Evolutionary conservation across 495 filamentous ascomycete species (phyloP).

Genomic region (Immersiella caudata): DNA sequence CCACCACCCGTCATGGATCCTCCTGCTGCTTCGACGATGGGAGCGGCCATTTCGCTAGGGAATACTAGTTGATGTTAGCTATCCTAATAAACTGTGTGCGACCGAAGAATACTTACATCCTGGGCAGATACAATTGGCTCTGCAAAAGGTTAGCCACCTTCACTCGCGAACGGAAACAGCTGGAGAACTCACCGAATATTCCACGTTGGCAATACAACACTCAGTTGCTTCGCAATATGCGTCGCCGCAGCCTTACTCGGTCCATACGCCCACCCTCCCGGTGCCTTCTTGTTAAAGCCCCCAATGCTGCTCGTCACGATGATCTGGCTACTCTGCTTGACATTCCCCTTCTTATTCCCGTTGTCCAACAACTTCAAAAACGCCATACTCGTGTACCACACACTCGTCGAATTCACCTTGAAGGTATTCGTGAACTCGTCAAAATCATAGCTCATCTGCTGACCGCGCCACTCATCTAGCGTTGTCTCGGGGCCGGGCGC

Average conservation of each 20-base stretch:
- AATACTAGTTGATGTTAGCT: constrained; percentile 50
- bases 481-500: constrained; percentile 35
- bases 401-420: constrained; percentile 60
- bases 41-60: constrained; percentile 64
- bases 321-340: constrained; percentile 61
- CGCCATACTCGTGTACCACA: constrained; percentile 65
- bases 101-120: constrained; percentile 65
- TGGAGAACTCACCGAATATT: constrained; percentile 51
- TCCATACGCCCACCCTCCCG: constrained; percentile 62
- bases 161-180: constrained; percentile 31
- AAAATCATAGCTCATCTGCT: constrained; percentile 53
- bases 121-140: constrained; percentile 66
- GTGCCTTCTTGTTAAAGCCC: constrained; percentile 57
- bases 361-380: constrained; percentile 65
- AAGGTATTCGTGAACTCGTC: constrained; percentile 63
- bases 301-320: constrained; percentile 66
- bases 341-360: constrained; percentile 59
- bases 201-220: constrained; percentile 56
- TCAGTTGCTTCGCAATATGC: constrained; percentile 66
- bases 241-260: constrained; percentile 65
- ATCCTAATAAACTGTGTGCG: too few relatives aligned
- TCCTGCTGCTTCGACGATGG: constrained; percentile 45
- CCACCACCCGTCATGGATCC: constrained; percentile 38
- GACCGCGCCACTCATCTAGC: constrained; percentile 56
- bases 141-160: constrained; percentile 41